Evolutionary conservation across 495 filamentous ascomycete genomes (phyloP).

Genomic region (Neurospora sp.): DNA sequence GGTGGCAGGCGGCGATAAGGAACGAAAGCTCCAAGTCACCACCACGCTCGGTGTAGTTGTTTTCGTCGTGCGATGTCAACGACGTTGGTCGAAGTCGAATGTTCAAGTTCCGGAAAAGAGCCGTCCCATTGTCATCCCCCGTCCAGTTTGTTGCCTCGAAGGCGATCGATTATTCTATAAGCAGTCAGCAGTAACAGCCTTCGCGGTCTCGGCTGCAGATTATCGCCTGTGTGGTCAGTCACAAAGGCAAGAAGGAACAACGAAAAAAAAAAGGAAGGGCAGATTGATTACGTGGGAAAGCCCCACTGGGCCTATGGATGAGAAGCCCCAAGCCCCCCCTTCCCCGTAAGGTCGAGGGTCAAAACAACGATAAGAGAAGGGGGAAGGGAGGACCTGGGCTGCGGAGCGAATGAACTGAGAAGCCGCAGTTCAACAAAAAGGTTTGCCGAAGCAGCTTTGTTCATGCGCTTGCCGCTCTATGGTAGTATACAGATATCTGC

Average conservation of each 20-base stretch:
- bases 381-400: background rate
- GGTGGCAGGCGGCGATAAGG: background rate
- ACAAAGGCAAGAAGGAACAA: constrained; percentile 1
- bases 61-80: background rate
- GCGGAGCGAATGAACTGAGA: background rate
- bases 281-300: constrained; percentile 4
- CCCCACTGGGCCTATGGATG: constrained; percentile 10
- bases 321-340: background rate
- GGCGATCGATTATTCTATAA: background rate
- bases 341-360: background rate
- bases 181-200: background rate
- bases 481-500: constrained; percentile 2
- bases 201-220: background rate
- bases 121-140: background rate
- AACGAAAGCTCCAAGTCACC: background rate
- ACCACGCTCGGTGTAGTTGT: background rate
- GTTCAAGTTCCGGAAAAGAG: background rate
- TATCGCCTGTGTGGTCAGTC: constrained; percentile 3
- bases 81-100: background rate
- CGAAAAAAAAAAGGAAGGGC: constrained; percentile 1
- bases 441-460: background rate
- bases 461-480: constrained; percentile 2
- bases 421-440: background rate
- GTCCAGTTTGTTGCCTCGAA: background rate
- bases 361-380: background rate